Evolutionary conservation across 176 grass and related monocot species (phyloP).

Genomic region (Phoenix roebelenii): DNA sequence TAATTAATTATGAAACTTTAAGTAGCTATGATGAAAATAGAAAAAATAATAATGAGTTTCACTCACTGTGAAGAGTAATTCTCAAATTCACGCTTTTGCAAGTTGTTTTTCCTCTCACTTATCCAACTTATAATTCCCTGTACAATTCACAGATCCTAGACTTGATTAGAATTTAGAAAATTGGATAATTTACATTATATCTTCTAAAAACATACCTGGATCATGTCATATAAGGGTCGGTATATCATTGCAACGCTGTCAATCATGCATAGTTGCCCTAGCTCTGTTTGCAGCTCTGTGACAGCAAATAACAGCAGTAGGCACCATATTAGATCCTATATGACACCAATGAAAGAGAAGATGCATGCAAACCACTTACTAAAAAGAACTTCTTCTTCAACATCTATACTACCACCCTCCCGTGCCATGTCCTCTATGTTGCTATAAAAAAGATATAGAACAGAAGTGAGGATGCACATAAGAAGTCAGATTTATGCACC

Average conservation of each 20-base stretch:
- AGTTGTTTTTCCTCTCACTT: conserved; percentile 25
- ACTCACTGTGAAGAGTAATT: conserved; percentile 70
- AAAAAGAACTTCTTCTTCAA: conserved; percentile 59
- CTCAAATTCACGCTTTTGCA: conserved; percentile 53
- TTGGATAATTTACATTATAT: not conserved
- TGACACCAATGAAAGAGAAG: conserved; percentile 5
- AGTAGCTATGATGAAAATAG: too few species aligned
- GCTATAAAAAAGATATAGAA: conserved; percentile 31
- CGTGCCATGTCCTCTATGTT: conserved; percentile 95
- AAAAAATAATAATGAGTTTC: not conserved
- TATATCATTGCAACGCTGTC: conserved; percentile 53
- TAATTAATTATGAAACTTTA: too few species aligned
- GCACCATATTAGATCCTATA: too few species aligned
- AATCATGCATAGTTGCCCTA: conserved; percentile 45
- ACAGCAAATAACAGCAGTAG: conserved; percentile 1
- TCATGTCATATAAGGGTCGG: conserved; percentile 58
- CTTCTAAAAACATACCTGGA: conserved; percentile 47
- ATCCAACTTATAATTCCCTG: conserved; percentile 83
- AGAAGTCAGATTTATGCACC: not conserved
- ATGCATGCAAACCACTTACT: conserved; percentile 30
- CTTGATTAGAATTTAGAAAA: not conserved
- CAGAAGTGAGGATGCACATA: conserved; percentile 8
- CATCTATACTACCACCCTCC: conserved; percentile 75
- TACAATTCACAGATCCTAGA: not conserved
- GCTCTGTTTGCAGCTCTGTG: conserved; percentile 51